phyloP scores from a whole-genome alignment of 495 filamentous ascomycete species.

The Entonaema liquescens region DNA sequence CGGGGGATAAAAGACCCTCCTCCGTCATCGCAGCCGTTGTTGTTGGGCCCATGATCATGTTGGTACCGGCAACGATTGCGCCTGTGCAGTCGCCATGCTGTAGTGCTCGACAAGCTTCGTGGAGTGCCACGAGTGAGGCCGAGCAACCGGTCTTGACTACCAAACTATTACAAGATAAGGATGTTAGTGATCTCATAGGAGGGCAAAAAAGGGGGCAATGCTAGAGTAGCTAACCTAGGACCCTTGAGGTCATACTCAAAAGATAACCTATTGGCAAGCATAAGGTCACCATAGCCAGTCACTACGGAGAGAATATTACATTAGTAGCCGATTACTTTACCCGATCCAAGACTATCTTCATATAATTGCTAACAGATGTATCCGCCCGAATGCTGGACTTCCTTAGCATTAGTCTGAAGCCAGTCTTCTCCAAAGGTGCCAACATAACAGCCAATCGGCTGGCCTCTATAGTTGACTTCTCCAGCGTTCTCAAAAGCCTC shows the following conservation, averaged over 20 bases:
- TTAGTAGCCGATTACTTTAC: conserved; percentile 24
- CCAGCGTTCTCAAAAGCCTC: conserved; percentile 60
- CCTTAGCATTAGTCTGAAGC: background rate
- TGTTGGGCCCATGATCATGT: conserved; percentile 52
- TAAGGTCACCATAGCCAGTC: conserved; percentile 46
- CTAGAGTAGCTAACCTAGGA: conserved; percentile 25
- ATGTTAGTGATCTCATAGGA: background rate
- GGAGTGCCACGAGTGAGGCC: conserved; percentile 58
- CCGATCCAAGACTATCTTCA: no score
- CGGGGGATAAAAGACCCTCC: conserved; percentile 1
- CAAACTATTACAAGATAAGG: conserved; percentile 27
- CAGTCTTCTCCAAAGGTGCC: conserved; percentile 56
- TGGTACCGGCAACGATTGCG: conserved; percentile 55
- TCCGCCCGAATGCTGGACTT: background rate
- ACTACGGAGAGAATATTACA: conserved; percentile 24
- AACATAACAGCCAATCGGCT: conserved; percentile 56
- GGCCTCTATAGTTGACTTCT: conserved; percentile 54
- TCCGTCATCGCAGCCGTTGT: background rate
- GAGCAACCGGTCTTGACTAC: conserved; percentile 62
- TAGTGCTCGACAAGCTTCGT: conserved; percentile 58
- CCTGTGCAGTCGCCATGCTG: conserved; percentile 45
- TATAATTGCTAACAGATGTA: background rate
- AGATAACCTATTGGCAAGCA: conserved; percentile 64
- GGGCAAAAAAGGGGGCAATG: background rate
- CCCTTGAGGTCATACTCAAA: conserved; percentile 48